phyloP scores from a whole-genome alignment of 78 protist genomes.

The Fonticula alba region DNA sequence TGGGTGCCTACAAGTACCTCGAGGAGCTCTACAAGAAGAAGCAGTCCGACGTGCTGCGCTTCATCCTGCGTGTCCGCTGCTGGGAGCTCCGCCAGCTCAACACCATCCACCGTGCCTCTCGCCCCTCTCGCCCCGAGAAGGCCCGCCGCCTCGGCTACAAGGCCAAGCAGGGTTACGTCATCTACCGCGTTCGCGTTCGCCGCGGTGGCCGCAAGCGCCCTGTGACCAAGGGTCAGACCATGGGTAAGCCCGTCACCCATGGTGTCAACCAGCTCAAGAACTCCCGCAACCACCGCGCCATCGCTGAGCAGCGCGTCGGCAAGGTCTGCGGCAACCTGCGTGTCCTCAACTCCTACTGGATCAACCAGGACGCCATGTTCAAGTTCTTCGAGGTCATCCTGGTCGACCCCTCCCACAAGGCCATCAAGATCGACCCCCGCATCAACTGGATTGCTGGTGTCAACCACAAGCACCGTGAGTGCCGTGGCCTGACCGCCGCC shows the following conservation, averaged over 20 bases:
- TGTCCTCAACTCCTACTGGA: slow-evolving; percentile 99
- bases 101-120: slow-evolving; percentile 72
- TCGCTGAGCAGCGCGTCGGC: slow-evolving; percentile 96
- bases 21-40: slow-evolving; percentile 88
- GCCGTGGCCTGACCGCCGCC: slow-evolving; percentile 81
- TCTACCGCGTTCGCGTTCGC: slow-evolving; percentile 83
- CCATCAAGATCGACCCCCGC: slow-evolving; percentile 91
- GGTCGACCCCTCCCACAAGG: slow-evolving; percentile 87
- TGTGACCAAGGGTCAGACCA: slow-evolving; percentile 60
- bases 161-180: slow-evolving; percentile 86
- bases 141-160: slow-evolving; percentile 98
- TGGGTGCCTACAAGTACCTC: slow-evolving; percentile 91
- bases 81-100: slow-evolving; percentile 94
- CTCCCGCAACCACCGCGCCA: slow-evolving; percentile 46
- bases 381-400: slow-evolving; percentile 95
- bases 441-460: slow-evolving; percentile 94
- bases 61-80: slow-evolving; percentile 85
- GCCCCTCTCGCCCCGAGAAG: slow-evolving; percentile 96
- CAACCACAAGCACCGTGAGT: slow-evolving; percentile 81
- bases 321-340: slow-evolving; percentile 73
- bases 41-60: slow-evolving; percentile 94
- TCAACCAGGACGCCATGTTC: slow-evolving; percentile 81
- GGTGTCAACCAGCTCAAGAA: slow-evolving; percentile 84
- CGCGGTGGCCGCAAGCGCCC: slow-evolving; percentile 93
- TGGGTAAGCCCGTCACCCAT: slow-evolving; percentile 88